Evolutionary conservation across 1,284 basidiomycete genomes (phyloP).

Genomic region (Ganoderma resinaceum): DNA sequence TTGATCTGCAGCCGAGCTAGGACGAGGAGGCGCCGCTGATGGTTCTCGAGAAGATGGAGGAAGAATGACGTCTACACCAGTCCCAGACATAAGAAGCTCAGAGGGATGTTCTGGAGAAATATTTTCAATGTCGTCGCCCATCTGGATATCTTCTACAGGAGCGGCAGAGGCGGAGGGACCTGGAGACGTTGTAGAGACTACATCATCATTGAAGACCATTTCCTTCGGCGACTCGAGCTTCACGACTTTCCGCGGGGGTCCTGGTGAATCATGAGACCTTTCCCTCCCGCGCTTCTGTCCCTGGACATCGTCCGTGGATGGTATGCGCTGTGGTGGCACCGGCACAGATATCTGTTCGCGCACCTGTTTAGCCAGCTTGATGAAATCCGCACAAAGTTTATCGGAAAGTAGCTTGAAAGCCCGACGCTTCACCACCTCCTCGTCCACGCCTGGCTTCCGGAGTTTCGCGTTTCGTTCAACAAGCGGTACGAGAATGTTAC

Average conservation of each 20-base stretch:
- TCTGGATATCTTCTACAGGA: not conserved
- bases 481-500: conserved; percentile 34
- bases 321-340: not conserved
- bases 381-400: conserved; percentile 35
- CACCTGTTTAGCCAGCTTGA: conserved; percentile 31
- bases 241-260: not conserved
- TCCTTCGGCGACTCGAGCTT: conserved; percentile 1
- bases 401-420: conserved; percentile 34
- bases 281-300: conserved; percentile 9
- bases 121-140: not conserved
- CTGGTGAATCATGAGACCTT: not conserved
- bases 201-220: conserved; percentile 8
- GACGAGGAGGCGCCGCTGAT: not conserved
- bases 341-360: conserved; percentile 29
- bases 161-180: not conserved
- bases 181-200: not conserved
- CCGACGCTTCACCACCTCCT: conserved; percentile 26
- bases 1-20: not conserved
- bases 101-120: conserved; percentile 1
- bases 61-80: conserved; percentile 1
- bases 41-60: not conserved
- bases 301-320: not conserved
- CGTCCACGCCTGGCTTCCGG: conserved; percentile 33
- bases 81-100: not conserved
- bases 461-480: conserved; percentile 34